Evolutionary conservation across 78 protist species (phyloP).

Genomic region (Isochrysis galbana): DNA sequence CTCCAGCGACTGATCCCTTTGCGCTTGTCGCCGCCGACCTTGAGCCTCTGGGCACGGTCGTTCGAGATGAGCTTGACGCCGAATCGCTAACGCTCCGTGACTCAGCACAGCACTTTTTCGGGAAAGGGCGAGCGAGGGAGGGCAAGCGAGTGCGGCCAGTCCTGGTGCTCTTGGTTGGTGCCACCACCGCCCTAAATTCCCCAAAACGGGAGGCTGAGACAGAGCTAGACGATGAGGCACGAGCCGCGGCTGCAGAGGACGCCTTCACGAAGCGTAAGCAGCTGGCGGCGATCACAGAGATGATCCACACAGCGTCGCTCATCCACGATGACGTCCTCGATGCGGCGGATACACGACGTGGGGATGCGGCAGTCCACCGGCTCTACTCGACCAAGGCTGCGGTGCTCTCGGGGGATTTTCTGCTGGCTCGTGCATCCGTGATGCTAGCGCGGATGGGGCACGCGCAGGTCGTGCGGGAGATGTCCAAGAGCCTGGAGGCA

Average conservation of each 20-base stretch:
- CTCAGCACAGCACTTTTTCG: constrained; percentile 37
- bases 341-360: constrained; percentile 60
- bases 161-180: background rate
- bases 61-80: background rate
- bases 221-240: too few relatives aligned
- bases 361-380: background rate
- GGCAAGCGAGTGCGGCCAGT: constrained; percentile 37
- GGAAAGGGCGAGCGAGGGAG: background rate
- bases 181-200: too few relatives aligned
- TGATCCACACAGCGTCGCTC: constrained; percentile 87
- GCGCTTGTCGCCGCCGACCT: background rate
- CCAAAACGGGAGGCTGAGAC: too few relatives aligned
- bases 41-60: background rate
- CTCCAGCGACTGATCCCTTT: background rate
- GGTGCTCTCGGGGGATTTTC: constrained; percentile 74
- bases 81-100: background rate
- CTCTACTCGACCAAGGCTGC: constrained; percentile 16
- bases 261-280: background rate
- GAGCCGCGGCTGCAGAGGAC: background rate
- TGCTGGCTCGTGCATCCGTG: constrained; percentile 69
- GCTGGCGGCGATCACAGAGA: constrained; percentile 81
- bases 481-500: constrained; percentile 60
- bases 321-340: constrained; percentile 88
- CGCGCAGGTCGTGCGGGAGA: too few relatives aligned
- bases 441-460: background rate